Evolutionary conservation across 192 early-diverging fungal species (phyloP).

Genomic region (Coemansia sp.): DNA sequence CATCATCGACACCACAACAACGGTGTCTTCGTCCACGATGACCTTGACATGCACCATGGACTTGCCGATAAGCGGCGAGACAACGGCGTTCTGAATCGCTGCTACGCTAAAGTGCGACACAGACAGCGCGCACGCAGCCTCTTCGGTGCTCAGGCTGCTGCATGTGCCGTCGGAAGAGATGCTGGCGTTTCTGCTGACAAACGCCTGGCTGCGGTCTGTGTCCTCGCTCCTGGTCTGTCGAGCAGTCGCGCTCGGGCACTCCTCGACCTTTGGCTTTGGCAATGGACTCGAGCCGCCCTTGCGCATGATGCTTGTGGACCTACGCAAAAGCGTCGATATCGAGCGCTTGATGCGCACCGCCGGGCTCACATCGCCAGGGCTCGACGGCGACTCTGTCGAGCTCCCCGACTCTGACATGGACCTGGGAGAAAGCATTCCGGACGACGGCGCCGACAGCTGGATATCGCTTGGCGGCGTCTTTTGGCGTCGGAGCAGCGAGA

Average conservation of each 20-base stretch:
- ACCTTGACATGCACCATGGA: slow-evolving; percentile 52
- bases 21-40: slow-evolving; percentile 25
- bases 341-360: slow-evolving; percentile 41
- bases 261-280: not conserved
- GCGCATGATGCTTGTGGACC: slow-evolving; percentile 40
- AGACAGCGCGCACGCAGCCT: slow-evolving; percentile 19
- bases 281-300: slow-evolving; percentile 9
- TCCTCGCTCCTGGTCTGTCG: slow-evolving; percentile 12
- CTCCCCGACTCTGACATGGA: slow-evolving; percentile 14
- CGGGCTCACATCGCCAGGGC: not conserved
- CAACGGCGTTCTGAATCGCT: slow-evolving; percentile 10
- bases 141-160: not conserved
- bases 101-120: slow-evolving; percentile 33
- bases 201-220: not conserved
- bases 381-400: slow-evolving; percentile 21
- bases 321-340: slow-evolving; percentile 37
- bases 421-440: slow-evolving; percentile 21
- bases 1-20: slow-evolving; percentile 36
- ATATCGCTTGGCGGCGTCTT: not conserved
- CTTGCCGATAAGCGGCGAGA: slow-evolving; percentile 43
- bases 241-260: not conserved
- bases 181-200: not conserved
- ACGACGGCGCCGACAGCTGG: not conserved
- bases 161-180: slow-evolving; percentile 4
- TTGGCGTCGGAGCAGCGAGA: slow-evolving; percentile 6